phyloP scores from a whole-genome alignment of 345 rosid species.

The Eucalyptus tenuipes region DNA sequence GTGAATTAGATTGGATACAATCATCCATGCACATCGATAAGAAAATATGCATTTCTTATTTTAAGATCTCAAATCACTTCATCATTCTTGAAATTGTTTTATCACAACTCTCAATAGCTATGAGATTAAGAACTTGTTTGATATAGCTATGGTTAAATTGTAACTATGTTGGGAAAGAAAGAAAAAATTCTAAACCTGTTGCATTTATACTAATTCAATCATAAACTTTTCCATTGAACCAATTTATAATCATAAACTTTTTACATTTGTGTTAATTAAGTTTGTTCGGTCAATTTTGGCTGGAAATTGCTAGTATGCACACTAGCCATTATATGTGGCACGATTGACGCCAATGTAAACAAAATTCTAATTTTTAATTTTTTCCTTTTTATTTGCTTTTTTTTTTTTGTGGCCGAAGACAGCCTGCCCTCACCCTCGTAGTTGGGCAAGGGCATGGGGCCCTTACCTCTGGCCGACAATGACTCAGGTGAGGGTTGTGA shows the following conservation, averaged over 20 bases:
- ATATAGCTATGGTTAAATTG: background rate
- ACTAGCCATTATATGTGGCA: background rate
- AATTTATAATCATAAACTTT: no score
- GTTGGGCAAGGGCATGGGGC: background rate
- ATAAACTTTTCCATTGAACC: background rate
- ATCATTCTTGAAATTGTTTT: background rate
- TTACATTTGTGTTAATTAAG: no score
- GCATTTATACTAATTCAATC: no score
- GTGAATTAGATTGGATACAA: background rate
- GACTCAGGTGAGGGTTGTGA: background rate
- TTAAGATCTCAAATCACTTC: background rate
- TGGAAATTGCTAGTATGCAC: background rate
- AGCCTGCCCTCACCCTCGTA: background rate
- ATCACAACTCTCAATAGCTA: background rate
- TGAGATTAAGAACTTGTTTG: background rate
- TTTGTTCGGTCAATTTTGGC: background rate
- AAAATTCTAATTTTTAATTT: no score
- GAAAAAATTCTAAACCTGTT: background rate
- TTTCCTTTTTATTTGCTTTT: accelerated
- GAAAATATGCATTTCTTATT: background rate
- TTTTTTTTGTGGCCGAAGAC: background rate
- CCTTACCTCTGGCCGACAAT: accelerated
- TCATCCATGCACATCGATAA: background rate
- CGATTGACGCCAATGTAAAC: accelerated
- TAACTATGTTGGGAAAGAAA: background rate